Base-by-base conservation (phyloP, 208 protist genomes). In the Histomonas meleagridis region DNA sequence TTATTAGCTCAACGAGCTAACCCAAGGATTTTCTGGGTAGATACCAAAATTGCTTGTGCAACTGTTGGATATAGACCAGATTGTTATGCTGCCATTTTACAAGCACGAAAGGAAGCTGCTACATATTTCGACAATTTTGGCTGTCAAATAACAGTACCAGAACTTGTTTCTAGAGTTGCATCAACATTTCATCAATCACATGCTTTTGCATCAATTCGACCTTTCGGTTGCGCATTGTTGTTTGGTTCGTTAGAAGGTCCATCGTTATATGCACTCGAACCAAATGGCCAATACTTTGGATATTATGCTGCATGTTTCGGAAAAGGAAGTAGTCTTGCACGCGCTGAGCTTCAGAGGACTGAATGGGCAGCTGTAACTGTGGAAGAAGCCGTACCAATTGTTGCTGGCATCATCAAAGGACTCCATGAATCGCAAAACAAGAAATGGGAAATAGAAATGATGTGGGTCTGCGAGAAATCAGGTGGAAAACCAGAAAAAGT, bases 1-100 rank as follows among this genome's bases (percentile, higher is more conserved):
- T 95, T 99, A 53, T 96, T 99, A 35, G 98, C 99, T 92, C 95
- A 93, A 79, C 95, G 76, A 9, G 46, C 23, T 12, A 86, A 86
- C 28, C 76, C 76, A 86, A 32, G 76, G 14, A 86, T 40, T 38
- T 86, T 55, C 46, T 55, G 46, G 40, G 38, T 86, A 38, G 46
- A 86, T 46, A 48, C 43, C 18, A 32, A 28, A 0, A 86, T 86
- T 38, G 76, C 76, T 55, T 86, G 76, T 28, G 46, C 43, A 86
- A 86, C 76, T 40, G 46, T 86, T 16, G 76, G 76, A n/a, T 46
- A 86, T 86, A 12, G 76, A 3, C 76, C 76, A 86, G 76, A 86
- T 86, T 86, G n/a, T 18, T 86, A 86, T 46, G 23, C 46, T 18
- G 46, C 46, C 0, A 26, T 86, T 55, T 7, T n/a, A 9, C 40